These are phyloP conservation scores for Escallonia herrerae DNA, from an alignment of 129 eudicot genomes.

Conservation along the genomic window DNA sequence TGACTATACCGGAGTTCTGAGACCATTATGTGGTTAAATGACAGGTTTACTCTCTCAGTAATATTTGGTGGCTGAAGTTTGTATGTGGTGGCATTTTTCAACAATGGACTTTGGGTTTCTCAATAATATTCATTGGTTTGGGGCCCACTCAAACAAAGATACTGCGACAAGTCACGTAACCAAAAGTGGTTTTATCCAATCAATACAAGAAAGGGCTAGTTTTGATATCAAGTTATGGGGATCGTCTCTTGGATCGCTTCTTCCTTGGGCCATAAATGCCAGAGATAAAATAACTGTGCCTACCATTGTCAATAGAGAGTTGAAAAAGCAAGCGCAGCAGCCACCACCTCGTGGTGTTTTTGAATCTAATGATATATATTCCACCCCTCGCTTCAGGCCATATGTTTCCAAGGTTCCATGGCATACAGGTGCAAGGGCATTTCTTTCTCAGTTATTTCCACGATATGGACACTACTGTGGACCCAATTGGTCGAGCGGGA, in stretches of 20 bases:
- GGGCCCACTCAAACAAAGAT: conserved; percentile 22
- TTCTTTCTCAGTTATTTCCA: conserved; percentile 85
- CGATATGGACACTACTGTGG: conserved; percentile 95
- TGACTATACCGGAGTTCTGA: no score
- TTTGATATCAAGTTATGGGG: conserved; percentile 43
- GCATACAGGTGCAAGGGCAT: conserved; percentile 91
- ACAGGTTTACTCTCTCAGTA: conserved; percentile 1
- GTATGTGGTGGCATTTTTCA: background rate
- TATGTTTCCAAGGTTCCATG: conserved; percentile 91
- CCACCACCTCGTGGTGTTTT: conserved; percentile 17
- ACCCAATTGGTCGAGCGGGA: conserved; percentile 99
- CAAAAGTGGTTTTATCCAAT: conserved; percentile 8
- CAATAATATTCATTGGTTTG: conserved; percentile 30
- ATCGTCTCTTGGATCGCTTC: conserved; percentile 42
- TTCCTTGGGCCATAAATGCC: conserved; percentile 61
- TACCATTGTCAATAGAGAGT: conserved; percentile 51
- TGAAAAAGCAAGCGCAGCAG: conserved; percentile 46
- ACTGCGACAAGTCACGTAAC: conserved; percentile 17
- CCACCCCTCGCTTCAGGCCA: conserved; percentile 68
- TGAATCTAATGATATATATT: conserved; percentile 17
- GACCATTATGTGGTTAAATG: background rate
- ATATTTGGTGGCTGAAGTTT: conserved; percentile 11
- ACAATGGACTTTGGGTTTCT: conserved; percentile 30
- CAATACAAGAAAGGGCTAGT: conserved; percentile 24
- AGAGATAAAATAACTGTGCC: conserved; percentile 51